Percentiles rank a stretch among this genome's conserved stretches.
phyloP scores from a whole-genome alignment of 2,329 filamentous ascomycete species.

The Aspergillus sp. region DNA sequence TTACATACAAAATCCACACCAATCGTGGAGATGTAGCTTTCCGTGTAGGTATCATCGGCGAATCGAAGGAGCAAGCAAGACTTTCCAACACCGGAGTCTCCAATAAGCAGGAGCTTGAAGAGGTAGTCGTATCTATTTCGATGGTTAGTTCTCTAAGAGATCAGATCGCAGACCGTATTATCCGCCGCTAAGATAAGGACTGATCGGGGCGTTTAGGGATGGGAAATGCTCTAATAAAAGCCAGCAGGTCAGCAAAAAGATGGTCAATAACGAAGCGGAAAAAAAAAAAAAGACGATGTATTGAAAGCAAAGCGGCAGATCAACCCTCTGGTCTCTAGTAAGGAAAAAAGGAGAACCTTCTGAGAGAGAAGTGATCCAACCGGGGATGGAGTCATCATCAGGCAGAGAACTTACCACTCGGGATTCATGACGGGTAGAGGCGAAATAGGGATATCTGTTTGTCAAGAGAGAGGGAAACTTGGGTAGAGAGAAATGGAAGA shows the following conservation, averaged over 20 bases:
- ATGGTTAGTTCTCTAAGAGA: slow-evolving; percentile 20
- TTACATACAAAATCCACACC: slow-evolving; percentile 92
- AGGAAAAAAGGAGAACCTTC: slow-evolving; percentile 4
- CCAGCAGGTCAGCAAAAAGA: slow-evolving; percentile 7
- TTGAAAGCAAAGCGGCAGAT: background rate
- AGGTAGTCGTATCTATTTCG: slow-evolving; percentile 94
- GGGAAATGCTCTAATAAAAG: slow-evolving; percentile 18
- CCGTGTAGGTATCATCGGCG: slow-evolving; percentile 97
- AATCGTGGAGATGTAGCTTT: slow-evolving; percentile 99
- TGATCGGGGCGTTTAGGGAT: background rate
- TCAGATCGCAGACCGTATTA: slow-evolving; percentile 2
- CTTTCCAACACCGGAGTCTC: slow-evolving; percentile 99
- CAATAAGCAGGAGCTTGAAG: slow-evolving; percentile 99
- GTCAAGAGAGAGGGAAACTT: slow-evolving; percentile 5
- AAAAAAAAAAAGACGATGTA: slow-evolving; percentile 1
- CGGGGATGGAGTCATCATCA: background rate
- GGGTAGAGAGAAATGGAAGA: slow-evolving; percentile 8
- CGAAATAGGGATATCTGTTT: slow-evolving; percentile 5
- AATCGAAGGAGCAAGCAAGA: slow-evolving; percentile 97
- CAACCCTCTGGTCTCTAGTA: background rate
- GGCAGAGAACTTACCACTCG: slow-evolving; percentile 38
- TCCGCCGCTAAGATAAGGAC: background rate
- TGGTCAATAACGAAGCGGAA: background rate
- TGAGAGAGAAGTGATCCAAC: slow-evolving; percentile 1
- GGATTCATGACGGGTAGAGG: slow-evolving; percentile 40